These are phyloP conservation scores for Lactarius akahatsu DNA, from an alignment of 768 basidiomycete genomes.

Conservation along the genomic window DNA sequence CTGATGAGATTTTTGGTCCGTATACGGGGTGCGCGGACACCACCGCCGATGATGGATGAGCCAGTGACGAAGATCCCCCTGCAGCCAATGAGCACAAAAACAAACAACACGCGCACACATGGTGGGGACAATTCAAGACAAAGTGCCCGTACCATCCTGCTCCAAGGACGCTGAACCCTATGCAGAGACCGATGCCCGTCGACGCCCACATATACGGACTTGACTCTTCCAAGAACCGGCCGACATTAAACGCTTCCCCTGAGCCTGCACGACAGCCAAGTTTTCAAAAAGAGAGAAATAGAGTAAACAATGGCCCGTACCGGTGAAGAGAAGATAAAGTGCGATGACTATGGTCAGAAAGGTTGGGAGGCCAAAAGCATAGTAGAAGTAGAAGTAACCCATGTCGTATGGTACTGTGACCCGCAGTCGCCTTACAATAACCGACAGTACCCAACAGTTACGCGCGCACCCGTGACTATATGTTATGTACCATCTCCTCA, in stretches of 20 bases:
- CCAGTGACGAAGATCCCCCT: conserved; percentile 99
- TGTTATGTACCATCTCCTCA: conserved; percentile 85
- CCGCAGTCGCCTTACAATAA: neutral
- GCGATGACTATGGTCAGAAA: conserved; percentile 66
- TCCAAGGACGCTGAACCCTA: conserved; percentile 90
- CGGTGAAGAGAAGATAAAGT: conserved; percentile 88
- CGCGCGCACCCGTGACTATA: conserved; percentile 36
- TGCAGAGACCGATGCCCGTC: conserved; percentile 87
- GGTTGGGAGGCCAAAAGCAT: conserved; percentile 65
- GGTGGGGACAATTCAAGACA: neutral
- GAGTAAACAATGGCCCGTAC: conserved; percentile 39
- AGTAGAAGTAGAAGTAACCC: conserved; percentile 47
- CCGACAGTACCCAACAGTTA: neutral
- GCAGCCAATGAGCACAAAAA: conserved; percentile 1
- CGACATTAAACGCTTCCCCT: conserved; percentile 91
- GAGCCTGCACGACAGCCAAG: conserved; percentile 51
- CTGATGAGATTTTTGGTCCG: conserved; percentile 97
- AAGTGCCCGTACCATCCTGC: conserved; percentile 82
- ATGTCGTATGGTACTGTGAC: conserved; percentile 31
- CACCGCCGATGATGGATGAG: conserved; percentile 94
- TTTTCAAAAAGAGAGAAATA: neutral
- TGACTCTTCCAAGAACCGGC: conserved; percentile 89
- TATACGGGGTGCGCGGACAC: conserved; percentile 90
- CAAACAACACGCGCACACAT: neutral
- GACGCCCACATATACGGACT: conserved; percentile 93